phyloP scores from a whole-genome alignment of 805 yeast species.

The Monosporozyma aquatica region DNA sequence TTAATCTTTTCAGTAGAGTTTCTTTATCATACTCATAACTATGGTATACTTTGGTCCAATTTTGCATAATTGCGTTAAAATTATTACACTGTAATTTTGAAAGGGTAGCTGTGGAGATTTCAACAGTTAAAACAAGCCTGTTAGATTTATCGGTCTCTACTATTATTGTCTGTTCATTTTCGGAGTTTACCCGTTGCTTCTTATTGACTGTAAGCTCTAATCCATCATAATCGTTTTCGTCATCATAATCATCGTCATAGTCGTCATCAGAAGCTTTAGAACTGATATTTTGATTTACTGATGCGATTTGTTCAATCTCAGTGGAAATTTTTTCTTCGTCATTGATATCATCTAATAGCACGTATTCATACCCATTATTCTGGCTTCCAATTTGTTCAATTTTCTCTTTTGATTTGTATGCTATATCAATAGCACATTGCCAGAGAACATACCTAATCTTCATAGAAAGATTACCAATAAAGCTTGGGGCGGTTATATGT shows the following conservation, averaged over 20 bases:
- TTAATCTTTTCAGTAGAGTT: constrained; percentile 63
- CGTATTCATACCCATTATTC: constrained; percentile 9
- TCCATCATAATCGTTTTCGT: constrained; percentile 10
- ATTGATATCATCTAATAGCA: constrained; percentile 9
- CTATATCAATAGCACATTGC: constrained; percentile 43
- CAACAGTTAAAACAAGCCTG: constrained; percentile 24
- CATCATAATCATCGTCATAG: constrained; percentile 12
- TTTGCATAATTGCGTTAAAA: constrained; percentile 38
- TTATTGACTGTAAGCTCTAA: neutral
- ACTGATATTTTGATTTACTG: too few relatives aligned
- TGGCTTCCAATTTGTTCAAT: constrained; percentile 23
- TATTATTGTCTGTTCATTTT: constrained; percentile 5
- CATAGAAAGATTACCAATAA: constrained; percentile 49
- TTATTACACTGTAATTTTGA: constrained; percentile 28
- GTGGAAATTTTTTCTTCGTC: constrained; percentile 3
- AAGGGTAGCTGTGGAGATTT: constrained; percentile 31
- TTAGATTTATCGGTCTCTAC: constrained; percentile 12
- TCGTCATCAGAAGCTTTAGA: constrained; percentile 13
- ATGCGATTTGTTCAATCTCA: too few relatives aligned
- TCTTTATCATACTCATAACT: constrained; percentile 68
- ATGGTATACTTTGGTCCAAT: constrained; percentile 66
- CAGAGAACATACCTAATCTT: constrained; percentile 60
- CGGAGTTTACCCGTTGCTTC: neutral
- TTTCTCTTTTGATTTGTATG: constrained; percentile 25
- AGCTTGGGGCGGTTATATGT: constrained; percentile 37